These are phyloP conservation scores for Ganoderma sinense DNA, from an alignment of 1,284 basidiomycete species.

Conservation along the genomic window DNA sequence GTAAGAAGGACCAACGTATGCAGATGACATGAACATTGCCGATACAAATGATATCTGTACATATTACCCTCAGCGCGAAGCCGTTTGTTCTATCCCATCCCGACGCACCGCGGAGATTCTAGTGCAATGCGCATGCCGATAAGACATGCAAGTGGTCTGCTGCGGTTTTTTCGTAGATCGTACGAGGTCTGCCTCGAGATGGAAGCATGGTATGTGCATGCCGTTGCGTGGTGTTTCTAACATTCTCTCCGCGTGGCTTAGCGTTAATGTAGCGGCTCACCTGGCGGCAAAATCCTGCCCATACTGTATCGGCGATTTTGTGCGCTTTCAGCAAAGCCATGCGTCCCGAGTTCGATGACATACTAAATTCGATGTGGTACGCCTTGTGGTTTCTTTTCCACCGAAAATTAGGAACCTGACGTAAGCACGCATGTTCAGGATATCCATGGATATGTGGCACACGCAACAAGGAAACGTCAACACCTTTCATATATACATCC, in stretches of 20 bases:
- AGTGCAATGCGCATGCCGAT: not conserved
- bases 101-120: conserved; percentile 5
- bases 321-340: not conserved
- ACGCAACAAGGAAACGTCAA: not conserved
- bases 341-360: not conserved
- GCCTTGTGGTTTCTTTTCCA: not conserved
- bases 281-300: not conserved
- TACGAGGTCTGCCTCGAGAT: conserved; percentile 24
- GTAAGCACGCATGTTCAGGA: not conserved
- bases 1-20: conserved; percentile 7
- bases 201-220: conserved; percentile 15
- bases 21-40: conserved; percentile 19
- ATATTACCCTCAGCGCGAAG: conserved; percentile 24
- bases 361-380: not conserved
- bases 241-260: not conserved
- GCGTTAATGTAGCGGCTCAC: not conserved
- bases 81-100: conserved; percentile 12
- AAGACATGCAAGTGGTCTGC: not conserved
- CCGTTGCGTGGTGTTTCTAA: conserved; percentile 1
- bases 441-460: not conserved
- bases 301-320: not conserved
- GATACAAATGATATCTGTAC: conserved; percentile 22
- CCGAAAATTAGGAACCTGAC: not conserved
- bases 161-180: conserved; percentile 2
- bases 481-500: not conserved